Evolutionary conservation across 805 yeast genomes (phyloP).

Genomic region (Candida piceae): DNA sequence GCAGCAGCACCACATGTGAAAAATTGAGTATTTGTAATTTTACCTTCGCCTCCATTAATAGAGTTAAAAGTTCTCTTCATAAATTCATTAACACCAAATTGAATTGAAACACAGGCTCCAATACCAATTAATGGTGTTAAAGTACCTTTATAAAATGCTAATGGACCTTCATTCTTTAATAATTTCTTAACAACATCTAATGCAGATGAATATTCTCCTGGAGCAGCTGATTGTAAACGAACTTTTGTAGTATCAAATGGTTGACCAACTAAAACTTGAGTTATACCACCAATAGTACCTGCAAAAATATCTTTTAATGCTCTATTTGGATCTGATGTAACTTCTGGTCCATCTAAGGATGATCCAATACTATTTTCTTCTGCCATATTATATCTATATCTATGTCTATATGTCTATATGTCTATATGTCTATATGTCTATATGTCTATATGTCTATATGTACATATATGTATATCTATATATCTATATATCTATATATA

Average conservation of each 20-base stretch:
- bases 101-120: conserved; percentile 97
- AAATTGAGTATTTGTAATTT: conserved; percentile 57
- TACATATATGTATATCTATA: no score
- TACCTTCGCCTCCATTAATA: conserved; percentile 37
- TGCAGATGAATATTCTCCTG: conserved; percentile 61
- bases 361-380: conserved; percentile 24
- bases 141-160: conserved; percentile 91
- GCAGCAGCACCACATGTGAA: conserved; percentile 87
- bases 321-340: conserved; percentile 27
- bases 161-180: conserved; percentile 72
- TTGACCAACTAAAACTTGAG: conserved; percentile 93
- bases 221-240: conserved; percentile 80
- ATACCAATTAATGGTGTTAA: conserved; percentile 90
- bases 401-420: background rate
- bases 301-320: conserved; percentile 78
- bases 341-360: conserved; percentile 21
- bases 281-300: conserved; percentile 93
- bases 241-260: conserved; percentile 96
- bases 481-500: no score
- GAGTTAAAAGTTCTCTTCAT: conserved; percentile 75
- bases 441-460: background rate
- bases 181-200: conserved; percentile 71
- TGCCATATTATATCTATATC: conserved; percentile 14
- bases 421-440: background rate
- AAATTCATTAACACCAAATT: conserved; percentile 89